Evolutionary conservation across 257 asterid species (phyloP), one percentile per base, ranked within the genome.

Genomic region (Solanum habrochaites): DNA sequence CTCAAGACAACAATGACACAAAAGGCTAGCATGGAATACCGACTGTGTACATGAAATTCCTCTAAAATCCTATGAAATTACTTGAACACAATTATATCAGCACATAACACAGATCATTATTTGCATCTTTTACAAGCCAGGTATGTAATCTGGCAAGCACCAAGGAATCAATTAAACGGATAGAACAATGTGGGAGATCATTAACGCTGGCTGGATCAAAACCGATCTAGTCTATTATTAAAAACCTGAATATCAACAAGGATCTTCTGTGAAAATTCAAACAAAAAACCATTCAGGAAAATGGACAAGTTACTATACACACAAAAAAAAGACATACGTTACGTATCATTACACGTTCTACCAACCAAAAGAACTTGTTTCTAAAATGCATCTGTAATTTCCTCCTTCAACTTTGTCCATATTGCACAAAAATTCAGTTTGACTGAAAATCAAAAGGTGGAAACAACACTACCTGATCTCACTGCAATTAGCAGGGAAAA

Each of bases 401-500:
- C 67, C 27, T 80, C 42, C 21, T 16, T 64, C 85, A 47, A 80
- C 43, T 80, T 47, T 5, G 42, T 62, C 67, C 42, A 6, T 47
- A 23, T 29, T 47, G 43, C 67, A 45, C 27, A 52, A 80, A n/a
- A 45, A 80, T 49, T 80, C 43, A 47, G 43, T 49, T 56, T 29
- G 43, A 80, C 39, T 8, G 12, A 80, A 80, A 80, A 80, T 6
- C 45, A 88, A 62, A 64, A 58, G 45, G 86, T 32, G 85, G 86
- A 80, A 39, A 86, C 60, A 83, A 87, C 80, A 62, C 91, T 85
- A 96, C 99, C 98, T 96, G 93, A 93, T 90, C 64, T 88, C 93
- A 67, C 94, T 90, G 88, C 93, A 93, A 88, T 92, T 92, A 25
- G 92, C 95, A 72, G 99, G 98, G 88, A 94, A 86, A 47, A 96